Percentiles rank a stretch among this genome's conserved stretches.
Evolutionary conservation across 2,329 filamentous ascomycete genomes (phyloP).

Genomic region (Pestalotiopsis sp.): DNA sequence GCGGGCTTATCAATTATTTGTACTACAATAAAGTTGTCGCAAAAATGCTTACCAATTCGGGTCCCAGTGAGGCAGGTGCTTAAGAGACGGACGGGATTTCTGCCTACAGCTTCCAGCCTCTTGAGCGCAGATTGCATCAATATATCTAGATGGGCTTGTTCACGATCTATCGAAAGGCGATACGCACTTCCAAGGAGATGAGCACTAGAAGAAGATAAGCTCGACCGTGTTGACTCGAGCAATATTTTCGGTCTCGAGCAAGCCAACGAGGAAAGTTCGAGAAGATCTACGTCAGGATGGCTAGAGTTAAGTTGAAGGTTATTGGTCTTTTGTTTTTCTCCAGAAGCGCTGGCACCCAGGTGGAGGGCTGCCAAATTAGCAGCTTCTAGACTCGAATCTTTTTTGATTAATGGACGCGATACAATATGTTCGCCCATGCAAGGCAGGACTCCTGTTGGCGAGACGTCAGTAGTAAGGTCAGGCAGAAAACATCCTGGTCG

Average conservation of each 20-base stretch:
- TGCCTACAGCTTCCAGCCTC: too few relatives aligned
- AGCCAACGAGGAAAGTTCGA: not conserved
- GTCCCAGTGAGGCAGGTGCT: too few relatives aligned
- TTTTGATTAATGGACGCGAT: not conserved
- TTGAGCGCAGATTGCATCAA: too few relatives aligned
- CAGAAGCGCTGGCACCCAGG: not conserved
- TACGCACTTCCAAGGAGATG: too few relatives aligned
- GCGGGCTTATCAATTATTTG: too few relatives aligned
- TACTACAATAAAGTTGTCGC: too few relatives aligned
- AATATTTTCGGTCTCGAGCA: not conserved
- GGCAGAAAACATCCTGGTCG: too few relatives aligned
- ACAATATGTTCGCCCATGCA: conserved; percentile 1
- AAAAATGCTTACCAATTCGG: too few relatives aligned
- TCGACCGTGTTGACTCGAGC: not conserved
- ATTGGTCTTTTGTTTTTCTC: not conserved
- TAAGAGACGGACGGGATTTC: too few relatives aligned
- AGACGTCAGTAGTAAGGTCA: not conserved
- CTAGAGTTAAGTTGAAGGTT: conserved; percentile 7
- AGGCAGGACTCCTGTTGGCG: not conserved
- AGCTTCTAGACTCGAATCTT: not conserved
- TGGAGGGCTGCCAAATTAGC: not conserved
- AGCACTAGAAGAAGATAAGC: not conserved
- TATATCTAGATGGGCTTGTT: too few relatives aligned
- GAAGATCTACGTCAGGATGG: not conserved
- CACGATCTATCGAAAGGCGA: too few relatives aligned